These are phyloP conservation scores for Elongisporangium anandrum DNA, from an alignment of 352 stramenopile genomes.

Conservation along the genomic window DNA sequence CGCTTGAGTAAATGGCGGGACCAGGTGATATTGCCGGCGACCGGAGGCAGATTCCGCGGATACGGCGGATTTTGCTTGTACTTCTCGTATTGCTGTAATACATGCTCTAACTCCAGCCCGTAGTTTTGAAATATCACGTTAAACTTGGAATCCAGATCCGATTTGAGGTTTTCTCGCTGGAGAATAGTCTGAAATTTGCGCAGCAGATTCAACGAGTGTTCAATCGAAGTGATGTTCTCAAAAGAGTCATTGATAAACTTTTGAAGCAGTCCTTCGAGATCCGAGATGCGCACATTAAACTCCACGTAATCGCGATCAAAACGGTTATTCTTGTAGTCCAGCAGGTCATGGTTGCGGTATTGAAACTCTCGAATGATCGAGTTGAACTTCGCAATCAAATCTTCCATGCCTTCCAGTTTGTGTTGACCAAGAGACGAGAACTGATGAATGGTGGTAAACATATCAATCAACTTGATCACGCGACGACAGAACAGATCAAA, in stretches of 20 bases:
- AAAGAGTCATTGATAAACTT: slow-evolving; percentile 99
- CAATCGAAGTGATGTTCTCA: slow-evolving; percentile 98
- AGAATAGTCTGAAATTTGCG: slow-evolving; percentile 98
- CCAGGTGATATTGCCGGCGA: slow-evolving; percentile 98
- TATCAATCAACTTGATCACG: slow-evolving; percentile 98
- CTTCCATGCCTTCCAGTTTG: slow-evolving; percentile 91
- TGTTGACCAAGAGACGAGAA: slow-evolving; percentile 91
- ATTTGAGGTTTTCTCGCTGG: slow-evolving; percentile 97
- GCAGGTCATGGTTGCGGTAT: slow-evolving; percentile 95
- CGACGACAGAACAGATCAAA: slow-evolving; percentile 98
- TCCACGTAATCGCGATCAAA: slow-evolving; percentile 97
- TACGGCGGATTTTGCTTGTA: slow-evolving; percentile 98
- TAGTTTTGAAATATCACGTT: slow-evolving; percentile 99
- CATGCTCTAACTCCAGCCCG: slow-evolving; percentile 95
- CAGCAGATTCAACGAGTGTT: slow-evolving; percentile 95
- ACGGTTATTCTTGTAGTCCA: slow-evolving; percentile 99
- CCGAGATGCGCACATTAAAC: slow-evolving; percentile 94
- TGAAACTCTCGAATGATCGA: slow-evolving; percentile 96
- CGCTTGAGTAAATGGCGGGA: slow-evolving; percentile 96
- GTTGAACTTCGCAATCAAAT: slow-evolving; percentile 93
- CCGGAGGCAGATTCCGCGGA: slow-evolving; percentile 94
- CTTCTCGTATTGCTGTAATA: slow-evolving; percentile 98
- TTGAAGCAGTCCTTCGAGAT: slow-evolving; percentile 95
- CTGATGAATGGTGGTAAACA: slow-evolving; percentile 98
- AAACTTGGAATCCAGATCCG: slow-evolving; percentile 97